Evolutionary conservation across 768 basidiomycete species (phyloP), one percentile per base, ranked within the genome.

Genomic region (Candolleomyces aberdarensis): DNA sequence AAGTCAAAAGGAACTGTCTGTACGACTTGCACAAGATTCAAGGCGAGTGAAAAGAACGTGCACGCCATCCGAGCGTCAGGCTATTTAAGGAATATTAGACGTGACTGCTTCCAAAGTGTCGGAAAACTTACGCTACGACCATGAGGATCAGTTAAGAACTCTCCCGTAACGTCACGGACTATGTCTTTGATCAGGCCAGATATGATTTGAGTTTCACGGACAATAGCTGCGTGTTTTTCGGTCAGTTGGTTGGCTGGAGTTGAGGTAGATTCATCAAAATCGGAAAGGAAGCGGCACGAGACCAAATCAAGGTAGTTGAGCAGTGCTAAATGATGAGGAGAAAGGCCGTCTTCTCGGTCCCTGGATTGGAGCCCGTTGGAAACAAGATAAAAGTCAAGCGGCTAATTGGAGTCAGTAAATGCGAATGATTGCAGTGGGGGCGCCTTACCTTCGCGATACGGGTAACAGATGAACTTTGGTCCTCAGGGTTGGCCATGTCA

Each of bases 1-100:
- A 88, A 89, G 71, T 94, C 85, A 61, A 89, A 78, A 3, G 75
- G 66, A 3, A 72, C 53, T 17, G 72, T 66, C 29, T 66, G 65
- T 15, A 78, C 68, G 36, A 79, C 75, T 44, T 72, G 71, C 61
- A 78, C 78, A 49, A 92, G 75, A 62, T 80, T 70, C n/a, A 69
- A 65, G 9, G 73, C 70, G 49, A 75, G 76, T 26, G 62, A 56
- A 26, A 86, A 69, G 31, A 84, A 67, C n/a, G 65, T 72, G 29
- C 69, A 59, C 6, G 75, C 71, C 20, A 76, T 70, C 44, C 69
- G 61, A 26, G 78, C 70, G 46, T 76, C 69, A 50, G 69, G 62
- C 75, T 76, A 63, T 56, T 15, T 15, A 3, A 43, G 17, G 8
- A 17, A 52, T 19, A 62, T 56, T 58, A 60, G 26, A 8, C 9